phyloP scores from a whole-genome alignment of 208 protist genomes.

The Chromosphaera perkinsii region DNA sequence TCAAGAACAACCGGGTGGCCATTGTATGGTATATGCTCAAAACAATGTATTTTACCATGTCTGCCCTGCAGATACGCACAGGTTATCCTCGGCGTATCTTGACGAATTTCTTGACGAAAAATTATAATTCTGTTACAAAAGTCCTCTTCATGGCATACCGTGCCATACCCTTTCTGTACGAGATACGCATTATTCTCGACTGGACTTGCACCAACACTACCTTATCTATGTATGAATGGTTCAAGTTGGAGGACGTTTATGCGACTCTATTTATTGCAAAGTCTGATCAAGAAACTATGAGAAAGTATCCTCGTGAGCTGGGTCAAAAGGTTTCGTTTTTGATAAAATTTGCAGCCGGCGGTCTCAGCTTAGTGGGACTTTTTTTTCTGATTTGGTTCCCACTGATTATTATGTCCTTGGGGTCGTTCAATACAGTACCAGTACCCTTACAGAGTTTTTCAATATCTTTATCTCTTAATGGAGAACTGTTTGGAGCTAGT shows the following conservation, averaged over 20 bases:
- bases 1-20: background rate
- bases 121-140: background rate
- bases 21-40: constrained; percentile 13
- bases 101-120: constrained; percentile 2
- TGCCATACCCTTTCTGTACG: constrained; percentile 56
- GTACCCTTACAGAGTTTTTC: no score
- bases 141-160: constrained; percentile 38
- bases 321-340: no score
- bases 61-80: constrained; percentile 17
- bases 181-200: constrained; percentile 52
- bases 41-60: background rate
- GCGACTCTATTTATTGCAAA: no score
- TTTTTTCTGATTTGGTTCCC: no score
- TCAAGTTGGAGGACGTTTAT: constrained; percentile 56
- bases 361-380: no score
- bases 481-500: no score
- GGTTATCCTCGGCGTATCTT: constrained; percentile 10
- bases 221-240: constrained; percentile 45
- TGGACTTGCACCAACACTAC: constrained; percentile 51
- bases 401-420: no score
- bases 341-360: no score
- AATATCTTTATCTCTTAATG: no score
- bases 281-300: no score
- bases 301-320: no score
- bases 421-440: no score